phyloP scores from a whole-genome alignment of 495 filamentous ascomycete genomes.

The Lasiosphaeriaceae sp. region DNA sequence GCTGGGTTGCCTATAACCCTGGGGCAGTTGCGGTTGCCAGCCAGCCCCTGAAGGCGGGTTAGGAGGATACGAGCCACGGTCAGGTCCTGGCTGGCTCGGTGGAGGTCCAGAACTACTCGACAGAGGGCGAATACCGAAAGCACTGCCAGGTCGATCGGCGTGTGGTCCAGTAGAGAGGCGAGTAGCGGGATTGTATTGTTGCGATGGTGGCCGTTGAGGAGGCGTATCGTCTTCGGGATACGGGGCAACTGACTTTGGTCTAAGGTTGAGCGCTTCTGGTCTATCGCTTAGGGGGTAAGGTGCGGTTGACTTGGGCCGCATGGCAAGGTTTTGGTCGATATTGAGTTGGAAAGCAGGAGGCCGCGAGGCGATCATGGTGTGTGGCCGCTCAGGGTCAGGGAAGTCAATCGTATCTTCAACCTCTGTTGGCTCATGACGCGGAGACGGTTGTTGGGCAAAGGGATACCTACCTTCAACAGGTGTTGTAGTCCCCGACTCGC shows the following conservation, averaged over 20 bases:
- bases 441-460: conserved; percentile 16
- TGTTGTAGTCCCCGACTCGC: conserved; percentile 18
- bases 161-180: conserved; percentile 37
- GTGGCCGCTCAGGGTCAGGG: conserved; percentile 57
- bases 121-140: conserved; percentile 59
- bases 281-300: conserved; percentile 64
- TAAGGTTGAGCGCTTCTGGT: conserved; percentile 37
- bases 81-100: no score
- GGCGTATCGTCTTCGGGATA: conserved; percentile 51
- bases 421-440: conserved; percentile 23
- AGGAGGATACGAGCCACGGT: no score
- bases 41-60: conserved; percentile 20
- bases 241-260: conserved; percentile 39
- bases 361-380: conserved; percentile 36
- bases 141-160: conserved; percentile 59
- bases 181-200: conserved; percentile 33
- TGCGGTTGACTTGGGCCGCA: conserved; percentile 48
- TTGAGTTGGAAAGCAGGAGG: conserved; percentile 46
- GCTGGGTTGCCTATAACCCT: conserved; percentile 40
- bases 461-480: conserved; percentile 8
- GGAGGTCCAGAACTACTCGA: neutral
- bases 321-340: conserved; percentile 32
- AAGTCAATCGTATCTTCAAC: conserved; percentile 53
- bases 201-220: conserved; percentile 24
- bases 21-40: conserved; percentile 43